Conservation (phyloP, 305 asterid species). For the Fraxinus sp. region DNA sequence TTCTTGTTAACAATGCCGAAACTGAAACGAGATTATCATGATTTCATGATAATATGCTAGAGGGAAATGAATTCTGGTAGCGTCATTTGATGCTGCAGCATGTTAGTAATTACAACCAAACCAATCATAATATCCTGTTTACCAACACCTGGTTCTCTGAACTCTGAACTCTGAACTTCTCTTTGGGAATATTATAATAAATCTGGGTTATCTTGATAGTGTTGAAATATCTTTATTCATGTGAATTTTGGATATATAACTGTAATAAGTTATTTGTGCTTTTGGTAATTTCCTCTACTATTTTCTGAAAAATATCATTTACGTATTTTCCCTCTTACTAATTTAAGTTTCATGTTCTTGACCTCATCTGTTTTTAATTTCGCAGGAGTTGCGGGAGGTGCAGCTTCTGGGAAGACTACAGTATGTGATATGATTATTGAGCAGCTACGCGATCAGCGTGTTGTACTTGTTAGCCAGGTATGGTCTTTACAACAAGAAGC, state of each 20-base stretch:
- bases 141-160: neutral
- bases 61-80: neutral
- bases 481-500: neutral
- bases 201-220: neutral
- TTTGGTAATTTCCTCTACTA: neutral
- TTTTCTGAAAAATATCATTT: neutral
- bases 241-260: neutral
- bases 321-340: neutral
- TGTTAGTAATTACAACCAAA: neutral
- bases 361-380: neutral
- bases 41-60: neutral
- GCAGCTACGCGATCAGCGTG: conserved; percentile 47
- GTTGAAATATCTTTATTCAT: neutral
- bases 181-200: neutral
- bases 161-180: neutral
- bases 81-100: neutral
- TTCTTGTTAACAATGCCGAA: conserved; percentile 14
- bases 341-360: neutral
- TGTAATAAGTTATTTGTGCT: neutral
- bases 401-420: conserved; percentile 19
- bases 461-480: conserved; percentile 56
- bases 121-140: neutral
- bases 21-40: neutral
- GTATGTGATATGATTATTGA: conserved; percentile 21
- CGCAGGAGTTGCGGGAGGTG: conserved; percentile 25